Percentiles rank a stretch among this genome's conserved stretches.
Conservation (phyloP, 768 basidiomycete genomes). For the Gyrodon lividus region DNA sequence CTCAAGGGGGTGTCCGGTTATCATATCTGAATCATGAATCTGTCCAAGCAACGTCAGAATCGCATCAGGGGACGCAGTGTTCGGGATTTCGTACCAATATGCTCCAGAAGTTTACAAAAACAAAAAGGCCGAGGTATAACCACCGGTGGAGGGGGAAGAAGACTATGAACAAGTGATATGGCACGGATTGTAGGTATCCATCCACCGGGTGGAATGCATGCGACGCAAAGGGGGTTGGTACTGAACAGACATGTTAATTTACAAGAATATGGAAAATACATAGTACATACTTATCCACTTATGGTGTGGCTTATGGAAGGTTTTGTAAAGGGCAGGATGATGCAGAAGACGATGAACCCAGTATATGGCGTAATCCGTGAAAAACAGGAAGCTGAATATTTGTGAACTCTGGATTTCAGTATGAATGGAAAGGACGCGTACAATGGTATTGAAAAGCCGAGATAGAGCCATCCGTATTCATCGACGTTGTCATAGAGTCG, state of each 20-base stretch:
- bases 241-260: conserved; percentile 40
- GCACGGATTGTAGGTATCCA: conserved; percentile 90
- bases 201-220: conserved; percentile 98
- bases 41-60: conserved; percentile 27
- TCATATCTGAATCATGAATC: conserved; percentile 99
- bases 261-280: neutral
- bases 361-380: conserved; percentile 93
- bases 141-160: conserved; percentile 87
- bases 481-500: conserved; percentile 74
- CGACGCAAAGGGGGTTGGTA: conserved; percentile 96
- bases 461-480: conserved; percentile 77
- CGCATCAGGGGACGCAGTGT: neutral
- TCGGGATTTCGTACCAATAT: conserved; percentile 63
- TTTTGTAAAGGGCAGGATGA: conserved; percentile 82
- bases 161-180: conserved; percentile 91
- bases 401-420: neutral
- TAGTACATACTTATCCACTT: conserved; percentile 84
- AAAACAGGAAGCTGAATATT: conserved; percentile 61
- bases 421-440: conserved; percentile 35
- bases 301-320: conserved; percentile 96
- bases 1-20: conserved; percentile 87
- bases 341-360: conserved; percentile 96
- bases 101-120: conserved; percentile 91
- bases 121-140: conserved; percentile 83
- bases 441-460: conserved; percentile 67